Base-by-base conservation (phyloP, 2,329 filamentous ascomycete species). In the Penicillium sp. region DNA sequence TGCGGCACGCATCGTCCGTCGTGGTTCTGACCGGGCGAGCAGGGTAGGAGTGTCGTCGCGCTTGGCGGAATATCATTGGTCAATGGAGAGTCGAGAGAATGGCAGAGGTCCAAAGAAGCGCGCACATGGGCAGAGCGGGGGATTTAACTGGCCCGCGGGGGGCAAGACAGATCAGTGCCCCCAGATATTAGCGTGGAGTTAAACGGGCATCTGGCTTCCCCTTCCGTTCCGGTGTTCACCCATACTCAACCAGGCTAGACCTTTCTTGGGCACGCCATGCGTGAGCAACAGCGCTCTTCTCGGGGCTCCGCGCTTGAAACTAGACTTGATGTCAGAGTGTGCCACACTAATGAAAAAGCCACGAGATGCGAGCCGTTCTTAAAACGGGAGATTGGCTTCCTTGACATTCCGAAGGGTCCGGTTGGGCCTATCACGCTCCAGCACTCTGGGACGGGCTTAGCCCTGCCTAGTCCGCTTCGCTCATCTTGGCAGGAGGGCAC, bases 71-170 rank as follows among this genome's bases (percentile, higher is more conserved):
- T 35, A n/a, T 35, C 38, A 38, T 54, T 54, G 52, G 52, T 43
- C 7, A 16, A 16, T 40, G 19, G 10, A 14, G 16, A 42, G 30
- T n/a, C 7, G 25, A 38, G 28, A n/a, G 42, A 48, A 33, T 5
- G 42, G 37, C 42, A 25, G 53, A 46, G 38, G 40, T 55, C 53
- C 53, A 56, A 43, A 37, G 53, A 56, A 56, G 40, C 42, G 53
- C 19, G 38, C 56, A 64, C 59, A 61, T 66, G 64, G 58, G 51
- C 60, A 10, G 16, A 58, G 48, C 45, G 40, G 53, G 58, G 60
- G 42, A 57, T 65, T 35, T 66, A 55, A 64, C 60, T 66, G 64
- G 64, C 35, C 26, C 55, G 51, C 52, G 52, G 57, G 46, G 49
- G 40, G 42, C 22, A 55, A 28, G 13, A 33, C 16, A 37, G 37